phyloP scores from a whole-genome alignment of 306 rosid species.

The Gastrolobium bilobum region DNA sequence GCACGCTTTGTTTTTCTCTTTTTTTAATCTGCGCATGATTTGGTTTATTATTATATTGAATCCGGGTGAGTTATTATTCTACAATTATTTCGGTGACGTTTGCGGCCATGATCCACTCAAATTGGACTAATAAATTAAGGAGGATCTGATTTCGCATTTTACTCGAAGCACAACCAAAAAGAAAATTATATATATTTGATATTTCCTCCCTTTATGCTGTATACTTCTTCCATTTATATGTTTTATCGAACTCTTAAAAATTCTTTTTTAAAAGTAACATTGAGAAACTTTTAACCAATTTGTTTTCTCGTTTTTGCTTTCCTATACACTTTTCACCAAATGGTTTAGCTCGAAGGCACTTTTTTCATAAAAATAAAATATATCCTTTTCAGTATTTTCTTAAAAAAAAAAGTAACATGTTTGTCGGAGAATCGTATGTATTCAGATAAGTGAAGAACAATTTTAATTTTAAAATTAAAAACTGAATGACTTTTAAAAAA shows the following conservation, averaged over 20 bases:
- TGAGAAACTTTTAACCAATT: too few species aligned
- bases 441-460: not conserved
- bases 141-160: too few species aligned
- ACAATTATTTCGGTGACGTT: not conserved
- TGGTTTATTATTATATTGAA: not conserved
- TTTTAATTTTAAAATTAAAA: not conserved
- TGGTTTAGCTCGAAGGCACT: not conserved
- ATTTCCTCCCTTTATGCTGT: not conserved
- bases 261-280: not conserved
- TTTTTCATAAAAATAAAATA: not conserved
- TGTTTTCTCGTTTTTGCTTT: not conserved
- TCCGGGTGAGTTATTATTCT: not conserved
- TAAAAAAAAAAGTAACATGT: not conserved
- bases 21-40: not conserved
- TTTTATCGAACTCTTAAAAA: not conserved
- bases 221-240: not conserved
- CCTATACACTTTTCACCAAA: not conserved
- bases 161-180: too few species aligned
- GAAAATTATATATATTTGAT: not conserved
- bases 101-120: not conserved
- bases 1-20: not conserved
- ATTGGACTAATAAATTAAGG: not conserved
- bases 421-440: not conserved
- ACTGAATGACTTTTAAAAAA: not conserved
- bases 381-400: too few species aligned